Evolutionary conservation across 805 yeast species (phyloP), one percentile per base, ranked within the genome.

Genomic region (Spathaspora sp.): DNA sequence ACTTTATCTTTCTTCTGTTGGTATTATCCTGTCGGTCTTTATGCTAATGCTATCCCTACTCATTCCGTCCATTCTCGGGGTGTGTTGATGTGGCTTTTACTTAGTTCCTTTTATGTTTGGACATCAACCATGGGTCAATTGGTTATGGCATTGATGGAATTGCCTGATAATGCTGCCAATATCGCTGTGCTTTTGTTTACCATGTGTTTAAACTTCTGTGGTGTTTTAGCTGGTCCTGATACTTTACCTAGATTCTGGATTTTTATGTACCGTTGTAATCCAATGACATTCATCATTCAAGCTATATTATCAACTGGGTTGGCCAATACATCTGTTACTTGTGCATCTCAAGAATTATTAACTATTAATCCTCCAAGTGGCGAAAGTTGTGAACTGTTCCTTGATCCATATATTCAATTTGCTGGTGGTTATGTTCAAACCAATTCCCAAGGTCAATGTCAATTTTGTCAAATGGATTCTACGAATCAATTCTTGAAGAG

Each of bases 251-350:
- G 59, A 49, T 73, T 60, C 67, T 82, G 92, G 91, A 72, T 78
- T 44, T 87, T 86, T 75, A 83, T 87, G 89, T 87, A 86, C 75
- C 75, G 91, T 63, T 78, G 75, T n/a, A 76, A 79, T 83, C 55
- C 94, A n/a, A 70, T 85, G 57, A 83, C 90, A 1, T 87, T 86
- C 60, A 75, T 85, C 69, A 70, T 87, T 49, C 63, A 85, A 79
- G 84, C 82, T 43, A 65, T 81, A 58, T 64, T 68, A 47, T 46
- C 66, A 3, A 57, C 65, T 42, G 66, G 66, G 11, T 60, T 67
- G 40, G 65, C 69, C 7, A 59, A 65, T 52, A 56, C 65, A 11
- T 29, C 73, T 55, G 77, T 85, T 72, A 56, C 51, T 49, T 72
- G 73, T 55, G 38, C 66, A 1, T 29, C 52, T 5, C 31, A 38